These are phyloP conservation scores for Brettanomyces custersianus DNA, from an alignment of 805 yeast species.

Conservation along the genomic window DNA sequence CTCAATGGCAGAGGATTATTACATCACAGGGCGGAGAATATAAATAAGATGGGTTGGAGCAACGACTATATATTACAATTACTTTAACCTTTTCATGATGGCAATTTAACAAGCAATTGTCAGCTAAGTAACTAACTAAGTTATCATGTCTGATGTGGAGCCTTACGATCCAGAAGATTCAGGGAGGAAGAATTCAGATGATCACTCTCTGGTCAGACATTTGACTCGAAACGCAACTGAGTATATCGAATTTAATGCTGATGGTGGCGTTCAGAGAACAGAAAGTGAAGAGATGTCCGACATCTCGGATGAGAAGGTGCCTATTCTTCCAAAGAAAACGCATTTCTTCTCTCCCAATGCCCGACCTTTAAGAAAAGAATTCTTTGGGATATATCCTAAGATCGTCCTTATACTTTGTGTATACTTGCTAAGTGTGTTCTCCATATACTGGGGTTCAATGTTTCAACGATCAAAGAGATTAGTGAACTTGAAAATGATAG, in stretches of 20 bases:
- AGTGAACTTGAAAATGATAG: conserved; percentile 28
- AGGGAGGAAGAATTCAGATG: no score
- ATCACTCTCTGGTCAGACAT: no score
- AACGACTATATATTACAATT: no score
- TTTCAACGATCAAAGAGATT: conserved; percentile 23
- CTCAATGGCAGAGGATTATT: no score
- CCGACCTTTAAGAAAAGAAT: conserved; percentile 5
- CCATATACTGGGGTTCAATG: conserved; percentile 44
- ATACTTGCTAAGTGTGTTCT: conserved; percentile 29
- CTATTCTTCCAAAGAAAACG: conserved; percentile 4
- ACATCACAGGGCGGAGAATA: no score
- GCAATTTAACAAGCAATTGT: no score
- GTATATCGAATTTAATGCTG: not conserved
- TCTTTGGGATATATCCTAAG: conserved; percentile 8
- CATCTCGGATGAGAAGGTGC: conserved; percentile 14
- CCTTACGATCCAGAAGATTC: no score
- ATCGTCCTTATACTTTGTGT: conserved; percentile 23
- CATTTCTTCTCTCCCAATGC: conserved; percentile 9
- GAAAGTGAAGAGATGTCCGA: conserved; percentile 13
- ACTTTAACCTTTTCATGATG: no score
- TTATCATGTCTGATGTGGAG: no score
- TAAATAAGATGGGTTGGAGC: no score
- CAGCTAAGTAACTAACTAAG: no score
- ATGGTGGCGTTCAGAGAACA: conserved; percentile 1
- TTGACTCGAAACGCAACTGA: conserved; percentile 1